Percentiles rank a stretch among this genome's conserved stretches.
These are phyloP conservation scores for Haplosporangium sp. DNA, from an alignment of 371 early-diverging fungal species.

Conservation along the genomic window DNA sequence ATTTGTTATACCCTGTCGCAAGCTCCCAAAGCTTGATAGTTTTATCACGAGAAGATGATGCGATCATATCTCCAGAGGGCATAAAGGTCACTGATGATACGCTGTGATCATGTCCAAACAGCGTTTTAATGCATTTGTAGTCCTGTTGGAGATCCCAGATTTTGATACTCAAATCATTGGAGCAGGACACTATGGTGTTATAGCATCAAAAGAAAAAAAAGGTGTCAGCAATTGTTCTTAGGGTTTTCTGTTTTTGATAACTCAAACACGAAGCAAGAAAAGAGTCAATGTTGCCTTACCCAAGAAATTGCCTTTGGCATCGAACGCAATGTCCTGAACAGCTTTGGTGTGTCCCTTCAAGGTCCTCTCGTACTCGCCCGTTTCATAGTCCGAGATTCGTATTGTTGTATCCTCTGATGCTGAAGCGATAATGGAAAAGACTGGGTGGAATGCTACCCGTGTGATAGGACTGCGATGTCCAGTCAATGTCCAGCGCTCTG, in stretches of 20 bases:
- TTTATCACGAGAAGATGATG: conserved; percentile 89
- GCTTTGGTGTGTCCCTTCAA: conserved; percentile 95
- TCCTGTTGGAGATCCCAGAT: conserved; percentile 90
- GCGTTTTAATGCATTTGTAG: conserved; percentile 86
- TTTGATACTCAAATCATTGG: conserved; percentile 90
- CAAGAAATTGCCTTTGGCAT: conserved; percentile 80
- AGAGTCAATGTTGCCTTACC: conserved; percentile 52
- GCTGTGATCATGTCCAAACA: conserved; percentile 93
- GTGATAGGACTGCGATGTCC: conserved; percentile 89
- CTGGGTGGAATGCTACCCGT: conserved; percentile 88
- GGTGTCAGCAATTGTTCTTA: neutral
- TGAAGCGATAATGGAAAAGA: conserved; percentile 84
- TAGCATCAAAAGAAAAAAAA: neutral
- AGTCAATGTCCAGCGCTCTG: conserved; percentile 76
- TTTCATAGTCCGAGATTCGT: conserved; percentile 92
- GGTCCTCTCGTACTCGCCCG: conserved; percentile 90
- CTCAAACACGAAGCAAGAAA: neutral
- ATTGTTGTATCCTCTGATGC: conserved; percentile 93
- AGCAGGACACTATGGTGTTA: conserved; percentile 77
- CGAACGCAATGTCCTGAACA: conserved; percentile 86
- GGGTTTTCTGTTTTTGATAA: neutral
- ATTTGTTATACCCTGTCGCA: conserved; percentile 70
- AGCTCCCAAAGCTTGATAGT: conserved; percentile 93
- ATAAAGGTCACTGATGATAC: conserved; percentile 85
- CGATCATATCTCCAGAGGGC: conserved; percentile 80